These are phyloP conservation scores for Tillandsia fasciculata DNA, from an alignment of 176 grass and related monocot species.

Conservation along the genomic window DNA sequence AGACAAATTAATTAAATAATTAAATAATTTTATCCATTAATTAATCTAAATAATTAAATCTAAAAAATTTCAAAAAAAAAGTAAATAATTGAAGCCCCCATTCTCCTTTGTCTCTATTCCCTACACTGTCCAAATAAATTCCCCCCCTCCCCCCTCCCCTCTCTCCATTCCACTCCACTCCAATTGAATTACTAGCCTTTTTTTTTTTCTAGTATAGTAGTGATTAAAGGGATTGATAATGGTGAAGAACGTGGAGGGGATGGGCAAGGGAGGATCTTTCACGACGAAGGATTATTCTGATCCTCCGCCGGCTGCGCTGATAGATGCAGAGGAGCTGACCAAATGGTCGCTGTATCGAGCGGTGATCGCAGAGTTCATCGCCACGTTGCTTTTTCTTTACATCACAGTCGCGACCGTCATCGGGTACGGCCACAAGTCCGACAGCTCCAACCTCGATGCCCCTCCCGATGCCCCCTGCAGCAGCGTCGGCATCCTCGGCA, in stretches of 20 bases:
- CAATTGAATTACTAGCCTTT: conserved; percentile 6
- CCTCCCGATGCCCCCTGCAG: conserved; percentile 44
- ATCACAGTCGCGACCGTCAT: conserved; percentile 79
- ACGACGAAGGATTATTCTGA: conserved; percentile 68
- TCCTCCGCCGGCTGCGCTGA: conserved; percentile 57
- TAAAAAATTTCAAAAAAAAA: conserved; percentile 10
- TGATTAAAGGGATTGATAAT: conserved; percentile 14
- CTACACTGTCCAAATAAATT: conserved; percentile 42
- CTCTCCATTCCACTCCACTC: conserved; percentile 16
- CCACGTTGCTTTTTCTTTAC: conserved; percentile 82
- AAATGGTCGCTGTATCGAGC: conserved; percentile 88
- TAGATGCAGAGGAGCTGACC: conserved; percentile 65
- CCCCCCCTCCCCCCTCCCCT: conserved; percentile 18
- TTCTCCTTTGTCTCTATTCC: conserved; percentile 28
- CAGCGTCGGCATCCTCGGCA: conserved; percentile 82
- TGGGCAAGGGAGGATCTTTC: conserved; percentile 33
- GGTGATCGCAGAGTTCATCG: conserved; percentile 84
- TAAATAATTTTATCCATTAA: background rate
- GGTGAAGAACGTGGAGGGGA: conserved; percentile 70
- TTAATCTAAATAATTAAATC: conserved; percentile 19
- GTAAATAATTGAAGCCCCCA: conserved; percentile 16
- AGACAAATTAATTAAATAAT: too few species aligned
- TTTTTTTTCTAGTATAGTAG: background rate
- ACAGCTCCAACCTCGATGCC: conserved; percentile 4
- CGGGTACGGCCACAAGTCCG: conserved; percentile 81